Evolutionary conservation across 768 basidiomycete genomes (phyloP), one percentile per base, ranked within the genome.

Genomic region (Hypholoma sublateritium): DNA sequence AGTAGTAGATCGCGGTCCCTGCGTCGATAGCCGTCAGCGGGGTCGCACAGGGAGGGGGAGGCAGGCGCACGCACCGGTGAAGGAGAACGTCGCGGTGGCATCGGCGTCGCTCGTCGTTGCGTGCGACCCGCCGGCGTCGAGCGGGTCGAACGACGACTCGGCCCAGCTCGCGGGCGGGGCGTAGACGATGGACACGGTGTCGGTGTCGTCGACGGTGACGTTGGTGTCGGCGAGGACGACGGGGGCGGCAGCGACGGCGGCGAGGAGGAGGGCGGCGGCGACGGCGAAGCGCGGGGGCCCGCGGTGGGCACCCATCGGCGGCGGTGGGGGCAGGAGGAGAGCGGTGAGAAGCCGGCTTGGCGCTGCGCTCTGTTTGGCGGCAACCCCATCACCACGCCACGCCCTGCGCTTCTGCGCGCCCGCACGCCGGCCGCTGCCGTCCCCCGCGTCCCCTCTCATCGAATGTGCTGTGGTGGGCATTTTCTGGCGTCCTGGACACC

Each of bases 1-100:
- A 61, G 45, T 63, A 68, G 54, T 66, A 66, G 35, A 68, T 59
- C 49, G 65, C 67, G 37, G 59, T 58, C 19, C 67, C 67, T 68
- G 46, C 17, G 16, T 16, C 19, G 17, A 21, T 16, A n/a, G 2
- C 9, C 7, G 8, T 45, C 6, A 32, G 45, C 13, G 41, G 6
- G 14, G 24, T 32, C 52, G 48, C 13, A 55, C 6, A 34, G 9
- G 8, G 13, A 22, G n/a, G 22, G n/a, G n/a, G n/a, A n/a, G n/a
- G n/a, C n/a, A 43, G 34, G n/a, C 24, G 25, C 4, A 11, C 62
- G 46, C 35, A 68, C 67, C 67, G n/a, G 51, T 62, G 25, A 68
- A 68, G 7, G 46, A 54, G 32, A 68, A 60, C 24, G 64, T 60
- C 39, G 67, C 67, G 12, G 56, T 59, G 3, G 67, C 65, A 21